A percentile compares a stretch with the other conserved stretches of the same genome.
phyloP scores from a whole-genome alignment of 73 alveolate species.

The Durusdinium trenchii region DNA sequence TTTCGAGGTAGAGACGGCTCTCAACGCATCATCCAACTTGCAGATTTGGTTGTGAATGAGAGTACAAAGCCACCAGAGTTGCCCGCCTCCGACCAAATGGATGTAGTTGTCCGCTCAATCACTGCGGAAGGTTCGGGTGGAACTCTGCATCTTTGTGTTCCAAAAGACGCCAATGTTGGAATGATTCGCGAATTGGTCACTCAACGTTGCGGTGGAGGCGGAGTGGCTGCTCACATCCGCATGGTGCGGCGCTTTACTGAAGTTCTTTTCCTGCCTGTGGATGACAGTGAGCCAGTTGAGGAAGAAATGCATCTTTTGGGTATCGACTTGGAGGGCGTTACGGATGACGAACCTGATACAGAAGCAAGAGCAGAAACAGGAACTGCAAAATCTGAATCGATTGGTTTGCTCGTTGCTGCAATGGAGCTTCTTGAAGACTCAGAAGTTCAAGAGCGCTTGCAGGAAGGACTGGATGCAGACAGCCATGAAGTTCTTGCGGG shows the following conservation, averaged over 20 bases:
- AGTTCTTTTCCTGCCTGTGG: conserved; percentile 37
- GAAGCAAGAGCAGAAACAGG: not conserved
- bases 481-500: conserved; percentile 32
- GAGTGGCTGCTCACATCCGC: conserved; percentile 81
- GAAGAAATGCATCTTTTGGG: conserved; percentile 36
- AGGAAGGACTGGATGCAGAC: not conserved
- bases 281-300: conserved; percentile 14
- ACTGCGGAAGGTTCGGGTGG: conserved; percentile 71
- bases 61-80: not conserved
- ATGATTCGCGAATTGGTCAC: conserved; percentile 56
- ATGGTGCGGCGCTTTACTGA: conserved; percentile 77
- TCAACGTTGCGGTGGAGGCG: conserved; percentile 90
- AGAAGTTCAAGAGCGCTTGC: conserved; percentile 51
- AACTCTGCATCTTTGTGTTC: conserved; percentile 6
- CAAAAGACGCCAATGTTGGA: conserved; percentile 56
- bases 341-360: not conserved
- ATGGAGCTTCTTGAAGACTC: conserved; percentile 86
- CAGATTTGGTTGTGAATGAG: not conserved
- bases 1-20: too few relatives aligned
- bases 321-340: conserved; percentile 62
- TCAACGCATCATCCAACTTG: not conserved
- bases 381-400: not conserved
- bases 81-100: too few relatives aligned
- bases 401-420: conserved; percentile 50
- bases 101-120: not conserved